Conservation (phyloP, 192 early-diverging fungal genomes). For the Powellomyces hirtus region DNA sequence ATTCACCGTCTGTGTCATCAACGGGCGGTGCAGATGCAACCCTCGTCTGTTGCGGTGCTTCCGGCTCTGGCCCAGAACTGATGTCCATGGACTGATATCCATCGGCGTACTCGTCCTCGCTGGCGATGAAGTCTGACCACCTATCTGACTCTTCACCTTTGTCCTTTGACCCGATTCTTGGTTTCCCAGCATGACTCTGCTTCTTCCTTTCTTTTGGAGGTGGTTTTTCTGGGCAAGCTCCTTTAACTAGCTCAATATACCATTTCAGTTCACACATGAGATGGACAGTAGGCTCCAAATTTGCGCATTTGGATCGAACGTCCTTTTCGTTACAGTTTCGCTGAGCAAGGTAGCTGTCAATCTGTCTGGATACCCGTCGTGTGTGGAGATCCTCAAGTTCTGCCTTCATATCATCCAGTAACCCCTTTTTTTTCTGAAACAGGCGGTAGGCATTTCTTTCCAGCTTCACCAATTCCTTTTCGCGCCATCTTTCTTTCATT, state of each 20-base stretch:
- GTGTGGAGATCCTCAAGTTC: conserved; percentile 2
- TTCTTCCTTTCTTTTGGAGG: not conserved
- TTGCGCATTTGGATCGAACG: not conserved
- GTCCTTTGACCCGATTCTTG: not conserved
- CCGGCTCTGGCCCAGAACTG: no score
- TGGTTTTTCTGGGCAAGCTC: not conserved
- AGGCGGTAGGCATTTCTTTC: not conserved
- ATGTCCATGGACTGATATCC: no score
- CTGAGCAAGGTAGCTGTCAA: not conserved
- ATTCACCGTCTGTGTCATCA: no score
- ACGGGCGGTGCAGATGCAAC: no score
- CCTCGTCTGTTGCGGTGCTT: no score
- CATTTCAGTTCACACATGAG: conserved; percentile 2
- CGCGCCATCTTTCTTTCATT: conserved; percentile 2
- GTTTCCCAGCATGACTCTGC: not conserved
- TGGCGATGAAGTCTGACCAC: conserved; percentile 16
- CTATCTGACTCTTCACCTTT: not conserved
- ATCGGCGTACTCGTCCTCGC: conserved; percentile 11
- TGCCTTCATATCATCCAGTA: not conserved
- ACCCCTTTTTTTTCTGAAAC: not conserved
- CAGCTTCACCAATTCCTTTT: conserved; percentile 1
- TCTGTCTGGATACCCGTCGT: not conserved
- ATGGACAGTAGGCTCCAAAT: not conserved
- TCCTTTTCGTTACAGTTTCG: conserved; percentile 1
- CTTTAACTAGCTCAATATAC: conserved; percentile 3